Percentiles rank a stretch among this genome's conserved stretches.
Conservation (phyloP, 768 basidiomycete genomes). For the Nidularia pulvinata region DNA sequence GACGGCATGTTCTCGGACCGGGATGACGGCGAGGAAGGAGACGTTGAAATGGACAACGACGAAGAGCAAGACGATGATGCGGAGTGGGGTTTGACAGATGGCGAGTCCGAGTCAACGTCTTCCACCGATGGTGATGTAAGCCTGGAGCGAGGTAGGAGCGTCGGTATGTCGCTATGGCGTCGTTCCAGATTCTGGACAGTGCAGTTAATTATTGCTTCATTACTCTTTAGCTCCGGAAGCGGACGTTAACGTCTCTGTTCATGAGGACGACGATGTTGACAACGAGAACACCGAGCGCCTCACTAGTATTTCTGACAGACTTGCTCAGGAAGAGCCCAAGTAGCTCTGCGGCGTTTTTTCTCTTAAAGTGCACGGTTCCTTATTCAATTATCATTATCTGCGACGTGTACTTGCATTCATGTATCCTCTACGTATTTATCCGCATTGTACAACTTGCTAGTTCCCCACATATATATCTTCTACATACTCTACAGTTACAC, state of each 20-base stretch:
- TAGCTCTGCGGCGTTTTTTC: neutral
- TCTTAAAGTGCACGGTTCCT: too few relatives aligned
- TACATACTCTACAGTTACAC: neutral
- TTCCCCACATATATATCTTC: neutral
- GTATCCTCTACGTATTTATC: neutral
- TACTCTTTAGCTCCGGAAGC: constrained; percentile 15
- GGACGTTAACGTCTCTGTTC: constrained; percentile 16
- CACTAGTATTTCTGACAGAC: constrained; percentile 5
- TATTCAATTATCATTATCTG: neutral
- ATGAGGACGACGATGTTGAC: constrained; percentile 15
- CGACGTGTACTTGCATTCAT: neutral
- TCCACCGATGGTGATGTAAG: constrained; percentile 16
- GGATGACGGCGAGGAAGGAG: constrained; percentile 14
- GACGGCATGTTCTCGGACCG: constrained; percentile 18
- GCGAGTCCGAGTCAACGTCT: constrained; percentile 27
- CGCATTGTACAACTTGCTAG: neutral
- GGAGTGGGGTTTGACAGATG: constrained; percentile 43
- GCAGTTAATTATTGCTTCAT: constrained; percentile 11
- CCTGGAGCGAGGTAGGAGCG: constrained; percentile 7
- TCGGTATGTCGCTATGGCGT: constrained; percentile 11
- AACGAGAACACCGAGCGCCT: constrained; percentile 10
- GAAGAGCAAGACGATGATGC: constrained; percentile 16
- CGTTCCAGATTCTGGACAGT: constrained; percentile 4
- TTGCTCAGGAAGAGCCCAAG: constrained; percentile 8
- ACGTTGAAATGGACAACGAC: constrained; percentile 13